phyloP scores from a whole-genome alignment of 208 protist species.

The Herpetomonas tarakana region DNA sequence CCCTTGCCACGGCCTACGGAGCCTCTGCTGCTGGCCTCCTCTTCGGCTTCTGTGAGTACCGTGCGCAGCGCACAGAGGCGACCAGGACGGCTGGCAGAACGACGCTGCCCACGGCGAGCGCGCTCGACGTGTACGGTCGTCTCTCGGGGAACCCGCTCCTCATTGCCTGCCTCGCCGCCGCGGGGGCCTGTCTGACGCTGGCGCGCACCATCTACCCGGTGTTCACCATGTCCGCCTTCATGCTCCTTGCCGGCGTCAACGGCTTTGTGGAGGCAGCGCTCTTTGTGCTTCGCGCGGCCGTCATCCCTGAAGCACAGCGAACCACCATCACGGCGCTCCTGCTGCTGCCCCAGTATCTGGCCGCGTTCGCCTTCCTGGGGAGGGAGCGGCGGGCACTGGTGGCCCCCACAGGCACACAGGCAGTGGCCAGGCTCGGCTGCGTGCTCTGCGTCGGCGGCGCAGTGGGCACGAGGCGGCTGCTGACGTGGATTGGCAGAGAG shows the following conservation, averaged over 20 bases:
- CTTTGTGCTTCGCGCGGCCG: conserved; percentile 19
- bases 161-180: conserved; percentile 6
- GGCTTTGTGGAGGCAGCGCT: conserved; percentile 40
- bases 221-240: conserved; percentile 18
- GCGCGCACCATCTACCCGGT: conserved; percentile 7
- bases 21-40: conserved; percentile 17
- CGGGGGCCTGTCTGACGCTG: conserved; percentile 3
- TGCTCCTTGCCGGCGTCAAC: conserved; percentile 23
- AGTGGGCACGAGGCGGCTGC: no score
- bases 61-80: no score
- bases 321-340: conserved; percentile 44
- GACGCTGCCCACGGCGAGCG: background rate
- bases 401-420: background rate
- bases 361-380: no score
- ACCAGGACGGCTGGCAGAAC: no score
- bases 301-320: conserved; percentile 32
- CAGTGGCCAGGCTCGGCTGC: background rate
- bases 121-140: background rate
- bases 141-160: background rate
- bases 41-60: conserved; percentile 7
- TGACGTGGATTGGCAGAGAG: no score
- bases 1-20: conserved; percentile 31
- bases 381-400: no score
- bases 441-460: background rate
- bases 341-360: conserved; percentile 30